Evolutionary conservation across 2,329 filamentous ascomycete genomes (phyloP), one percentile per base, ranked within the genome.

Genomic region (Calonectria naviculata): DNA sequence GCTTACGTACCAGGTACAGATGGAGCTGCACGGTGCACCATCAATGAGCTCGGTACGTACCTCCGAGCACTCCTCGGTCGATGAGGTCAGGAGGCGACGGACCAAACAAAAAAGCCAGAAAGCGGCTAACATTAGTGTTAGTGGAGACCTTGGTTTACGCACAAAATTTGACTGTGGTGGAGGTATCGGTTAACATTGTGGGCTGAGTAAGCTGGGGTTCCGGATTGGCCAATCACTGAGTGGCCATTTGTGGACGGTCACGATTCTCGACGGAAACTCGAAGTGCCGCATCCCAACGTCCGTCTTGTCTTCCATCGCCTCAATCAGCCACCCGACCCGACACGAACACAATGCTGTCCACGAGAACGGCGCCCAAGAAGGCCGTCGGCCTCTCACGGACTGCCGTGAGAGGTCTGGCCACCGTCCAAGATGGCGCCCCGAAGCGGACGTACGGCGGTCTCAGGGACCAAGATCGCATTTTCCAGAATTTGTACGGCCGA

Each of bases 401-500:
- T 75, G 81, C 84, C 80, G 84, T 86, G 77, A 92, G 96, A 83
- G 89, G 89, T 78, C 93, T 98, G 86, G 94, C 94, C 80, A 95
- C 94, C 72, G 93, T 95, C 78, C 92, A 94, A 83, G 93, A 95
- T 84, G 89, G 88, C 79, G 85, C 90, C 74, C 89, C 92, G 63
- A 92, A 93, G 84, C 91, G 90, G 78, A 89, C 90, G 76, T 94
- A 97, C 85, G 95, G 97, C 80, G 95, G 95, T 70, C 90, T 99
- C 79, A 94, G 92, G 86, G 97, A 99, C 84, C 95, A 98, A 87
- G 97, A 99, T 87, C 93, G 97, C 80, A 99, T 99, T 86, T 99
- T 99, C 87, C 95, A 97, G 88, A 99, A 99, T 87, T 90, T 99
- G 71, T 99, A 99, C 87, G 93, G 95, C 80, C 95, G 97, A 83